These are phyloP conservation scores for Epichloe hybrida DNA, from an alignment of 2,329 filamentous ascomycete genomes.

Conservation along the genomic window DNA sequence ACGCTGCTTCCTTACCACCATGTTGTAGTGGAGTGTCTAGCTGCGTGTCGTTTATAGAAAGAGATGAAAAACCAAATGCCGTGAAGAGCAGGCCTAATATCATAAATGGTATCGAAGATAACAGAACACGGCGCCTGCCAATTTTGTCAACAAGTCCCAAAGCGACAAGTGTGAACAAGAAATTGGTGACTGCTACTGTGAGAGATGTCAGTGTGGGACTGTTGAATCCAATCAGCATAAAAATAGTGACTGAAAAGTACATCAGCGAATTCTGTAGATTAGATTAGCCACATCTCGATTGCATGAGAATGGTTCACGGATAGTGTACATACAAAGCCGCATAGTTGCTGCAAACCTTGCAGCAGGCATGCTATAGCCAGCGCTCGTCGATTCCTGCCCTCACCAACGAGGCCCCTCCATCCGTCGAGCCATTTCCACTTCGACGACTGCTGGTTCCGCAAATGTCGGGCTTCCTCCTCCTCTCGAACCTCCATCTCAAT, in stretches of 20 bases:
- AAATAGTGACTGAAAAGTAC: conserved; percentile 82
- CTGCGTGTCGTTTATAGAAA: conserved; percentile 30
- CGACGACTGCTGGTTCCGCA: conserved; percentile 17
- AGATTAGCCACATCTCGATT: conserved; percentile 1
- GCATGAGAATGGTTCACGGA: background rate
- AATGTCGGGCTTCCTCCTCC: conserved; percentile 41
- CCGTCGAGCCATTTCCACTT: conserved; percentile 28
- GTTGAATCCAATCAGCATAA: conserved; percentile 61
- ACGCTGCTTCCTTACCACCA: conserved; percentile 22
- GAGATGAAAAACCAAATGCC: conserved; percentile 55
- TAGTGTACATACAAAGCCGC: conserved; percentile 53
- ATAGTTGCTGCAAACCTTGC: conserved; percentile 78
- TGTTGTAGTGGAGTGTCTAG: conserved; percentile 7
- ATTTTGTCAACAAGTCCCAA: conserved; percentile 66
- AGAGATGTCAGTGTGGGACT: conserved; percentile 70
- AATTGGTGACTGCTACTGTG: conserved; percentile 71
- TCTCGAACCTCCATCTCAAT: conserved; percentile 66
- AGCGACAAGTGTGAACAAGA: conserved; percentile 63
- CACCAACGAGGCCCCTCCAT: conserved; percentile 40
- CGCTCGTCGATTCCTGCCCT: conserved; percentile 56
- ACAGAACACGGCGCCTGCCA: conserved; percentile 64
- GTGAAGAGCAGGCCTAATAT: conserved; percentile 55
- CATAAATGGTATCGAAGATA: conserved; percentile 81
- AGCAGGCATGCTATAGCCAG: conserved; percentile 75
- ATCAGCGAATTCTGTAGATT: conserved; percentile 61